These are phyloP conservation scores for Ormosia semicastrata DNA, from an alignment of 306 rosid genomes.

Conservation along the genomic window DNA sequence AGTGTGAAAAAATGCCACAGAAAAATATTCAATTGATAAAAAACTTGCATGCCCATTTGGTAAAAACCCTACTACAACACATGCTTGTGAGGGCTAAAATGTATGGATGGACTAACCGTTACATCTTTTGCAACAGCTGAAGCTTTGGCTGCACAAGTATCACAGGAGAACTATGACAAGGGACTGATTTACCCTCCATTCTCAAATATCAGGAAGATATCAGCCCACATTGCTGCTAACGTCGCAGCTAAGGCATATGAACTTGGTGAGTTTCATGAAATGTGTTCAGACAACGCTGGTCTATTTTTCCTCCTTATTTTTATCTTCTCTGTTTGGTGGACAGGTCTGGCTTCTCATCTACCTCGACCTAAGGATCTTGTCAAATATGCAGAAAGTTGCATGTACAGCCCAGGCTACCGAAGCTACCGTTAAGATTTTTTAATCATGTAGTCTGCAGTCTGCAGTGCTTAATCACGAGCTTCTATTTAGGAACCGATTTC, in stretches of 20 bases:
- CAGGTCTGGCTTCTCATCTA: conserved; percentile 90
- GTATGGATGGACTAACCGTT: conserved; percentile 5
- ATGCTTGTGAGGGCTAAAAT: not conserved
- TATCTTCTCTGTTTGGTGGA: conserved; percentile 16
- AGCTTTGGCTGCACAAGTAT: conserved; percentile 83
- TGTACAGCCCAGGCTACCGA: conserved; percentile 92
- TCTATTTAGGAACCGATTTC: conserved; percentile 4
- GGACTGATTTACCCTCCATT: conserved; percentile 98
- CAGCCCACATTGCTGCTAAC: conserved; percentile 89
- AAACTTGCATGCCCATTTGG: not conserved
- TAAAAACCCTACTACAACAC: not conserved
- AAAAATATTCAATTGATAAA: not conserved
- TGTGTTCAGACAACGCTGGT: not conserved
- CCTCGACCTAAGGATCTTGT: conserved; percentile 94
- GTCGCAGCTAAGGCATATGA: conserved; percentile 90
- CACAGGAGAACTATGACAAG: conserved; percentile 70
- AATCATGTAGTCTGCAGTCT: not conserved
- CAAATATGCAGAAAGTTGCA: conserved; percentile 89
- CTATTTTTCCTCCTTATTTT: not conserved
- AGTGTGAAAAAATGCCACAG: not conserved
- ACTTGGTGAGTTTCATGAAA: conserved; percentile 60
- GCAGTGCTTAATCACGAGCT: not conserved
- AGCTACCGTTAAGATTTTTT: conserved; percentile 58
- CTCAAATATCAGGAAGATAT: conserved; percentile 87
- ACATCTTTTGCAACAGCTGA: conserved; percentile 61